Percentiles rank a stretch among this genome's conserved stretches.
Conservation (phyloP, 192 early-diverging fungal species). For the Rhizophagus sp. region DNA sequence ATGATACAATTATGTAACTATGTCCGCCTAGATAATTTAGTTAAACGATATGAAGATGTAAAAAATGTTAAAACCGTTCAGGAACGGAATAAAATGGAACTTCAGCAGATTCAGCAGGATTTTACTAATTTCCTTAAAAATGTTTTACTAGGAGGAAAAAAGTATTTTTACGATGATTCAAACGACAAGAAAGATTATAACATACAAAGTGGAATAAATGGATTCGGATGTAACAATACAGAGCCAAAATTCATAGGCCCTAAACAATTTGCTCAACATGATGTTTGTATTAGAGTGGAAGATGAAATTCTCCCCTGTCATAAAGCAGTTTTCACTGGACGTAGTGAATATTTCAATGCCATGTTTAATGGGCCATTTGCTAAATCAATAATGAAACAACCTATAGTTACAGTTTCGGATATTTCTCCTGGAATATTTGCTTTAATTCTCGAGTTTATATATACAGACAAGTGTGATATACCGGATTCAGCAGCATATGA, state of each 20-base stretch:
- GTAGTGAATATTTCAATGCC: conserved; percentile 48
- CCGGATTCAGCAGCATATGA: conserved; percentile 37
- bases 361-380: conserved; percentile 44
- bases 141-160: conserved; percentile 13
- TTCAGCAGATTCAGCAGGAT: conserved; percentile 34
- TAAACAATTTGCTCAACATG: conserved; percentile 29
- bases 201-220: not conserved
- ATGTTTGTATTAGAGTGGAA: conserved; percentile 42
- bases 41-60: conserved; percentile 4
- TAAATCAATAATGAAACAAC: conserved; percentile 29
- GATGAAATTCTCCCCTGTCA: conserved; percentile 45
- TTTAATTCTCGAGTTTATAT: conserved; percentile 49
- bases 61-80: not conserved
- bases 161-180: not conserved
- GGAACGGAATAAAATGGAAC: conserved; percentile 24
- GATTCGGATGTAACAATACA: not conserved
- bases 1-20: conserved; percentile 35
- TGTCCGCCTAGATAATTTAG: conserved; percentile 34
- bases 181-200: not conserved
- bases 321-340: conserved; percentile 37
- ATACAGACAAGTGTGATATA: conserved; percentile 44
- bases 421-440: conserved; percentile 29
- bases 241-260: not conserved
- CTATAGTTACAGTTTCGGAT: conserved; percentile 22
- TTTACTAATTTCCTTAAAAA: conserved; percentile 34